Evolutionary conservation across 139 green algal species (phyloP).

Genomic region (Tetradesmus lagerheimii): DNA sequence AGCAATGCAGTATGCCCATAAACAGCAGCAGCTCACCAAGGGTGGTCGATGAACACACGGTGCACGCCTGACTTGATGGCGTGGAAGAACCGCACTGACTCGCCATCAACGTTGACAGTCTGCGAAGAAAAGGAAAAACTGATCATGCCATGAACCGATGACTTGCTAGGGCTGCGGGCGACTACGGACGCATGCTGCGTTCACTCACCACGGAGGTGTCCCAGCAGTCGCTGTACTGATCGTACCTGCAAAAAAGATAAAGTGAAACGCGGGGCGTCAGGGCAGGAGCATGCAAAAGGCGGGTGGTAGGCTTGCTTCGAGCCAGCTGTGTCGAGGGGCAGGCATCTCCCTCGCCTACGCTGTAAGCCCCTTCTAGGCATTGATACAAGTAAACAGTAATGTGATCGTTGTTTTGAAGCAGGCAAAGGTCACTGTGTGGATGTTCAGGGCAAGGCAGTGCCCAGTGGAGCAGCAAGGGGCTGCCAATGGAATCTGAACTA

Average conservation of each 20-base stretch:
- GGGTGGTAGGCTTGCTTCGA: background rate
- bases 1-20: background rate
- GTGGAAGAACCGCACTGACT: slow-evolving; percentile 96
- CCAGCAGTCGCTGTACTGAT: slow-evolving; percentile 98
- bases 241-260: slow-evolving; percentile 76
- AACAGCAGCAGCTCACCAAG: slow-evolving; percentile 53
- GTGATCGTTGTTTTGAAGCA: background rate
- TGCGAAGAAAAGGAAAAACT: background rate
- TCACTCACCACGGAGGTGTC: slow-evolving; percentile 84
- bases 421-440: no score
- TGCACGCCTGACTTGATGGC: slow-evolving; percentile 96
- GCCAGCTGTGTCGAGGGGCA: background rate
- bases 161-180: background rate
- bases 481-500: background rate
- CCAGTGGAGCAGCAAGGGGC: slow-evolving; percentile 11
- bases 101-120: slow-evolving; percentile 81
- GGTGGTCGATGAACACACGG: slow-evolving; percentile 97
- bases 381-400: background rate
- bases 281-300: background rate
- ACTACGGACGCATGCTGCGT: background rate
- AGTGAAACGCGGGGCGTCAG: background rate
- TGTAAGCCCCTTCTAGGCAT: background rate
- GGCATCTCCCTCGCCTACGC: background rate
- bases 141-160: background rate
- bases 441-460: background rate